Percentiles rank a stretch among this genome's conserved stretches.
Conservation (phyloP, 495 filamentous ascomycete genomes). For the Lindgomyces ingoldianus region DNA sequence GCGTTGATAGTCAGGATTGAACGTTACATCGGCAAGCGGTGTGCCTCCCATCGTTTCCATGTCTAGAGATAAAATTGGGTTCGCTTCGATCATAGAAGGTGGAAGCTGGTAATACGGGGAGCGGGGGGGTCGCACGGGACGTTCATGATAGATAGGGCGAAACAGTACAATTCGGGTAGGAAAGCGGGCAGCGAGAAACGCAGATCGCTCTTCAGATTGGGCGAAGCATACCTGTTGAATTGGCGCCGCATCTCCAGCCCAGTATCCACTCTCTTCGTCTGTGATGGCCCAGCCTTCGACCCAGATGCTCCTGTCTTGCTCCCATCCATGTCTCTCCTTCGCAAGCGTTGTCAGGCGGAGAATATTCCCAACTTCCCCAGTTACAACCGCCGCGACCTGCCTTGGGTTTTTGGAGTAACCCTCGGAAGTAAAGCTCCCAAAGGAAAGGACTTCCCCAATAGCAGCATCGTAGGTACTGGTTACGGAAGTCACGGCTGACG, state of each 20-base stretch:
- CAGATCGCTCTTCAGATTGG: constrained; percentile 17
- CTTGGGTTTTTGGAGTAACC: constrained; percentile 16
- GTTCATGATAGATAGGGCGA: constrained; percentile 21
- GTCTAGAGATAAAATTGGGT: constrained; percentile 60
- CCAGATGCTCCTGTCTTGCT: constrained; percentile 42
- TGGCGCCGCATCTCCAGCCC: constrained; percentile 57
- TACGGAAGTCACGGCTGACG: constrained; percentile 36
- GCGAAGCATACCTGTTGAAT: constrained; percentile 69
- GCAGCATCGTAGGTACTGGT: constrained; percentile 38
- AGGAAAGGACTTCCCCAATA: constrained; percentile 38
- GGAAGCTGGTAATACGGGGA: constrained; percentile 23
- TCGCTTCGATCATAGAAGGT: constrained; percentile 60
- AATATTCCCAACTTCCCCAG: constrained; percentile 55
- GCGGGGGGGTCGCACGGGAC: not conserved
- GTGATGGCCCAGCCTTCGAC: constrained; percentile 42
- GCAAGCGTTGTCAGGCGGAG: constrained; percentile 53
- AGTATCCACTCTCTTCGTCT: constrained; percentile 53
- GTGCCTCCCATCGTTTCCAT: constrained; percentile 56
- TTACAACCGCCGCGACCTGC: constrained; percentile 51
- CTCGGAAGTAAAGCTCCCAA: constrained; percentile 38
- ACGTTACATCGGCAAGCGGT: constrained; percentile 70
- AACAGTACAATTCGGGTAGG: constrained; percentile 37
- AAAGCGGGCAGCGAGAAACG: constrained; percentile 41
- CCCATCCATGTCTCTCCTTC: constrained; percentile 52
- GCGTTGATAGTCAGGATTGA: constrained; percentile 71